Base-by-base conservation (phyloP, 2,329 filamentous ascomycete species). In the Rugonectria rugulosa region DNA sequence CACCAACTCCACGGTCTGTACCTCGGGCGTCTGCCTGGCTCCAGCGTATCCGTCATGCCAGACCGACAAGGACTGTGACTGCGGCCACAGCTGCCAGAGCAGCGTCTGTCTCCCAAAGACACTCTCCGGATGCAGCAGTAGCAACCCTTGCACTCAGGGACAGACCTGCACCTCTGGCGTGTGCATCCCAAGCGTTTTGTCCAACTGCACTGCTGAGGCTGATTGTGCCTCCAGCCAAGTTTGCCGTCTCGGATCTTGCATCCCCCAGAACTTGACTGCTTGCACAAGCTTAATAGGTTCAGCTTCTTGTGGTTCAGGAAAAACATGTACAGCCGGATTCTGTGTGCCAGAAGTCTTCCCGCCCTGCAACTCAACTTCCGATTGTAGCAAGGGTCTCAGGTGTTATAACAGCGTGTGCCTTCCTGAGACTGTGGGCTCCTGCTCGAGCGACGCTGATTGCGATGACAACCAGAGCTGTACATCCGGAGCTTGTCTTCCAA, bases 331-430 rank as follows among this genome's bases (percentile, higher is more conserved):
- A 3, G 47, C 48, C n/a, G 54, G 54, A 5, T 8, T 57, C 1
- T 57, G 54, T 12, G 24, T 53, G 3, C 45, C 56, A 24, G 41
- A 54, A 23, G 41, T 48, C 5, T 53, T 53, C 34, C 44, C 42
- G 3, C 20, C 45, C 0, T 57, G 54, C 21, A 12, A 29, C 1
- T 19, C 42, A 2, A 23, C 21, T 1, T 9, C 12, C 7, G 43
- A 53, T 24, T 57, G 54, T 7, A 38, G 32, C 12, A 57, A 26
- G 21, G 31, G 42, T 15, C n/a, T 10, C 14, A 21, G 23, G 2
- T 57, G 54, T 20, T 37, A 43, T 34, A 47, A 47, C 19, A 42
- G 48, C 6, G 37, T 51, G 3, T 57, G 54, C 26, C 15, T 53
- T 3, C 48, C 54, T 2, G 31, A 21, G 4, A 50, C 36, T 4